Evolutionary conservation across 2,329 filamentous ascomycete genomes (phyloP).

Genomic region (Penicillium corylophilum): DNA sequence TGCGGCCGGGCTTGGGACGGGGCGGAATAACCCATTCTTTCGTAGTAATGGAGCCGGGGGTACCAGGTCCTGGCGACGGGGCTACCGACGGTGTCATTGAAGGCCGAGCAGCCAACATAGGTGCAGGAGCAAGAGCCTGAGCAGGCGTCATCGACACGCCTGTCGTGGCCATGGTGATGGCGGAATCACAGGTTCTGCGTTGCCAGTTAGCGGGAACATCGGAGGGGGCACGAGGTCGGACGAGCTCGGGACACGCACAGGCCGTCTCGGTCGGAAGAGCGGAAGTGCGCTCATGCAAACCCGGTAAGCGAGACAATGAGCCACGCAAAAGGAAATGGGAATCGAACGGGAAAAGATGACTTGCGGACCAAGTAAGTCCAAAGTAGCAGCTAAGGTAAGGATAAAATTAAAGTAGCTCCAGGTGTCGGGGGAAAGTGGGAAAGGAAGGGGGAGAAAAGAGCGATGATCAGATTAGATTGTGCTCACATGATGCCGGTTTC

Average conservation of each 20-base stretch:
- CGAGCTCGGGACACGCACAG: slow-evolving; percentile 24
- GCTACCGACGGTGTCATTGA: slow-evolving; percentile 29
- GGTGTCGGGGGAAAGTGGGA: slow-evolving; percentile 9
- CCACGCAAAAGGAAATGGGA: neutral
- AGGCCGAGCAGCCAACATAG: slow-evolving; percentile 39
- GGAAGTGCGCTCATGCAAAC: slow-evolving; percentile 35
- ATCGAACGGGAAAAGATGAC: neutral
- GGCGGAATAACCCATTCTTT: slow-evolving; percentile 86
- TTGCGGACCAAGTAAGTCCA: neutral
- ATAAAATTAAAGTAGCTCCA: slow-evolving; percentile 7
- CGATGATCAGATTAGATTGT: slow-evolving; percentile 30
- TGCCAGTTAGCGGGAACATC: slow-evolving; percentile 21
- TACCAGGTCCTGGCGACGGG: slow-evolving; percentile 39
- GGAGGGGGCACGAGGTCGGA: slow-evolving; percentile 16
- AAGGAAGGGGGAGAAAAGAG: slow-evolving; percentile 18
- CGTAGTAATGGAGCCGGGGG: slow-evolving; percentile 62
- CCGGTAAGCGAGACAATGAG: slow-evolving; percentile 28
- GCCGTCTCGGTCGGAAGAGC: slow-evolving; percentile 36
- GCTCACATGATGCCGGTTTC: slow-evolving; percentile 30
- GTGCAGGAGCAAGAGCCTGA: slow-evolving; percentile 35
- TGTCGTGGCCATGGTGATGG: slow-evolving; percentile 39
- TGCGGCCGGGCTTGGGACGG: slow-evolving; percentile 83
- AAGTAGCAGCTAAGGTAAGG: neutral
- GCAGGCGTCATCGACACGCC: slow-evolving; percentile 38
- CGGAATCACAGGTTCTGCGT: slow-evolving; percentile 20